Conservation (phyloP, 495 filamentous ascomycete genomes). For the Talaromyces thailandensis region DNA sequence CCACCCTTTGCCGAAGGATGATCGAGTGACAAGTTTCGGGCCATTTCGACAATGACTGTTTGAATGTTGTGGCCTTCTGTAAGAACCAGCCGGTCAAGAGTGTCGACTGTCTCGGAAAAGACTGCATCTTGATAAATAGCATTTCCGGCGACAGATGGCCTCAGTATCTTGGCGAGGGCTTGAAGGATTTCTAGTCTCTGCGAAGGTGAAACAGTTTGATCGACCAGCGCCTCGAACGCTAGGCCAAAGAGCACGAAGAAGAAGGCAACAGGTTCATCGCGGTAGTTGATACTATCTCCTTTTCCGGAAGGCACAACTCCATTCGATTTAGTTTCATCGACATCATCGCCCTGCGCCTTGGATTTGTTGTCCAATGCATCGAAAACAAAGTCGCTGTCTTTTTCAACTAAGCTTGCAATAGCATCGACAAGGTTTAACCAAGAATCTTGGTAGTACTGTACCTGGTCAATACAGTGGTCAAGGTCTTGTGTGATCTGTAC, state of each 20-base stretch:
- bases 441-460: slow-evolving; percentile 87
- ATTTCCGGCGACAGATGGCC: slow-evolving; percentile 90
- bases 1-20: slow-evolving; percentile 80
- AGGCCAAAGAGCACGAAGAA: slow-evolving; percentile 98
- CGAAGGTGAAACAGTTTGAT: slow-evolving; percentile 62
- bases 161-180: slow-evolving; percentile 88
- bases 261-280: slow-evolving; percentile 95
- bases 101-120: slow-evolving; percentile 95
- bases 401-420: slow-evolving; percentile 93
- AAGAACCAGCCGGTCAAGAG: slow-evolving; percentile 83
- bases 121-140: slow-evolving; percentile 93
- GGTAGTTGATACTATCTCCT: slow-evolving; percentile 82
- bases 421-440: slow-evolving; percentile 97
- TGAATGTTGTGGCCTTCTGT: slow-evolving; percentile 89
- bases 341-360: slow-evolving; percentile 10
- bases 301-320: slow-evolving; percentile 39
- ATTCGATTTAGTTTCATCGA: slow-evolving; percentile 24
- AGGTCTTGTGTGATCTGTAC: background rate
- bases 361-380: slow-evolving; percentile 84
- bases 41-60: slow-evolving; percentile 84
- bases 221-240: slow-evolving; percentile 88
- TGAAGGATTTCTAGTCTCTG: slow-evolving; percentile 85
- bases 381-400: slow-evolving; percentile 95
- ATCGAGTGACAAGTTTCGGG: slow-evolving; percentile 75
- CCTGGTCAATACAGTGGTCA: background rate